These are phyloP conservation scores for Cenchrus fungigraminus DNA, from an alignment of 176 grass and related monocot species.

Conservation along the genomic window DNA sequence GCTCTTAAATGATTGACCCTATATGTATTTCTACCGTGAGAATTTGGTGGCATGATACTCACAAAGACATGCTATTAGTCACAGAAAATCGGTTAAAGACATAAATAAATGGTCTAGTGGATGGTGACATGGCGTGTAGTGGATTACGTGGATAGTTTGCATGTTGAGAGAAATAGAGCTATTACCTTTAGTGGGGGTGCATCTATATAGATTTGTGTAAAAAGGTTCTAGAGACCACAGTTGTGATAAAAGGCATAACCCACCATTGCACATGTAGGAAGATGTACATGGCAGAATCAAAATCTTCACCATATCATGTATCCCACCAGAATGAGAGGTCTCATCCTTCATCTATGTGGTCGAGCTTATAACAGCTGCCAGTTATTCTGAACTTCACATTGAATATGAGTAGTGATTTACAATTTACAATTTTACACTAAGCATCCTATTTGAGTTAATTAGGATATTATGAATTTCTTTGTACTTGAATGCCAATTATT, in stretches of 20 bases:
- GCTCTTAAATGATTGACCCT: too few species aligned
- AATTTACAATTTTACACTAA: not conserved
- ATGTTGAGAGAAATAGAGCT: too few species aligned
- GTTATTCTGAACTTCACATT: slow-evolving; percentile 33
- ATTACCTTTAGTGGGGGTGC: too few species aligned
- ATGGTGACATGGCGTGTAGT: too few species aligned
- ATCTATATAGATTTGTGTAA: not conserved
- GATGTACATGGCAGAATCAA: slow-evolving; percentile 27
- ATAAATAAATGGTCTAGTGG: too few species aligned
- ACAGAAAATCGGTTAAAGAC: too few species aligned
- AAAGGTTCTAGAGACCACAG: slow-evolving; percentile 28
- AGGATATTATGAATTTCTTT: slow-evolving; percentile 1
- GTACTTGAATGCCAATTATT: slow-evolving; percentile 7
- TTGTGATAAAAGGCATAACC: slow-evolving; percentile 3
- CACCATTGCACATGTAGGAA: slow-evolving; percentile 5
- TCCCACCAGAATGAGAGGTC: slow-evolving; percentile 46
- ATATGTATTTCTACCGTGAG: too few species aligned
- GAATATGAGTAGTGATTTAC: slow-evolving; percentile 36
- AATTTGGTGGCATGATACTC: too few species aligned
- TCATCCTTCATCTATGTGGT: slow-evolving; percentile 17
- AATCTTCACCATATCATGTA: slow-evolving; percentile 31
- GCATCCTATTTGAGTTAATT: slow-evolving; percentile 33
- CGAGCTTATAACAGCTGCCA: slow-evolving; percentile 28
- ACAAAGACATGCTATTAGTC: too few species aligned
- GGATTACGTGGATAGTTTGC: too few species aligned